Base-by-base conservation (phyloP, 192 early-diverging fungal species). In the Coemansia sp. region DNA sequence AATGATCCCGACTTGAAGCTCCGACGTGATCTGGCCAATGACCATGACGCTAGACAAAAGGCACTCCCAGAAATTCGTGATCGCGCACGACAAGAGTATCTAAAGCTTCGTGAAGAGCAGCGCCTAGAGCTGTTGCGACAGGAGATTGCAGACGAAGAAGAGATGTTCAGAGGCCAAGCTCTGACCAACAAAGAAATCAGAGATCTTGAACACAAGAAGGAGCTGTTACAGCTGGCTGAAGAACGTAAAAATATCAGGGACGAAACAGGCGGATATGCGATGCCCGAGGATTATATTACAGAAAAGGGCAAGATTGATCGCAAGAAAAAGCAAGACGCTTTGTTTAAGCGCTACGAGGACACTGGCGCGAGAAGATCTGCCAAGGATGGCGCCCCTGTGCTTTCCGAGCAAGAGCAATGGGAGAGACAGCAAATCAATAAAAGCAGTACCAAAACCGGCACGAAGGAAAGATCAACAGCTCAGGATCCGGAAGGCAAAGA, bases 271-370 rank as follows among this genome's bases (percentile, higher is more conserved):
- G 94, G 87, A 19, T 99, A 97, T 56, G 71, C 82, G 48, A 89
- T 93, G 88, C 92, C 90, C 5, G 91, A 92, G 69, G 95, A 97
- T 73, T 98, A 97, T 67, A 96, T 98, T 56, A 97, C 94, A 0
- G 95, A 97, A 65, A 97, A 97, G 74, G 97, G 97, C 57, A 96
- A 97, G 64, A 88, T 98, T 49, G 94, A 99, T 70, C 90, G 92
- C 38, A 94, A 95, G 56, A 96, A 93, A 76, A 92, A 94, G 60
- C 90, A 95, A 32, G 83, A 86, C 5, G 93, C 88, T 8, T 78
- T 99, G 9, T 96, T 95, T 75, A 79, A 82, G 69, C 83, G 95
- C 25, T 99, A 99, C 74, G 88, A 94, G 78, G 85, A 56, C 26
- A 19, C 87, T 23, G 25, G n/a, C 32, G 32, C 48, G 16, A 54